Percentiles rank a stretch among this genome's conserved stretches.
Evolutionary conservation across 176 grass and related monocot genomes (phyloP).

Genomic region (Carex littledalei): DNA sequence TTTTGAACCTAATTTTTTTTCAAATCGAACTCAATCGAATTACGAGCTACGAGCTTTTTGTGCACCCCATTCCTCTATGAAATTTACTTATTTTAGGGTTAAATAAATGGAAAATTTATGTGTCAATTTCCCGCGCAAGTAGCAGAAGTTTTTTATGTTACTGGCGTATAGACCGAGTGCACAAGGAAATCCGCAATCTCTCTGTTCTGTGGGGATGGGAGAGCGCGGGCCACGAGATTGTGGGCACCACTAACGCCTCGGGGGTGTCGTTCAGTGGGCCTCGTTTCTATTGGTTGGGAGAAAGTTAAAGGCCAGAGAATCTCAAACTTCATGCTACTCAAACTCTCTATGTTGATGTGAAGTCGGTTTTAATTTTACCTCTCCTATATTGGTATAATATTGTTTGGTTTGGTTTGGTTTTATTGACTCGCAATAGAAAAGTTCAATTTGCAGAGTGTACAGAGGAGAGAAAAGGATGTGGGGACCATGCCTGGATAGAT

Average conservation of each 20-base stretch:
- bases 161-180: background rate
- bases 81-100: background rate
- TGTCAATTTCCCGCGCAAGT: background rate
- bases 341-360: background rate
- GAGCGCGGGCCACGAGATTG: constrained; percentile 11
- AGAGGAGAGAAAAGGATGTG: background rate
- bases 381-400: background rate
- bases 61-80: background rate
- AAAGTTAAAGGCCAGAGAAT: background rate
- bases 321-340: background rate
- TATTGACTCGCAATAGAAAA: background rate
- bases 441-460: background rate
- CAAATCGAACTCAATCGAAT: too few relatives aligned
- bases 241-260: constrained; percentile 18
- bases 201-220: constrained; percentile 5
- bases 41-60: too few relatives aligned
- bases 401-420: background rate
- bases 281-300: background rate
- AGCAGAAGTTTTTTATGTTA: background rate
- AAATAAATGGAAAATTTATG: background rate
- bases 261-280: background rate
- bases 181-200: background rate
- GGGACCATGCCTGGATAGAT: too few relatives aligned
- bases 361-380: background rate
- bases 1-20: too few relatives aligned